A percentile compares a stretch with the other conserved stretches of the same genome.
These are phyloP conservation scores for Tuber calosporum DNA, from an alignment of 495 filamentous ascomycete species.

Conservation along the genomic window DNA sequence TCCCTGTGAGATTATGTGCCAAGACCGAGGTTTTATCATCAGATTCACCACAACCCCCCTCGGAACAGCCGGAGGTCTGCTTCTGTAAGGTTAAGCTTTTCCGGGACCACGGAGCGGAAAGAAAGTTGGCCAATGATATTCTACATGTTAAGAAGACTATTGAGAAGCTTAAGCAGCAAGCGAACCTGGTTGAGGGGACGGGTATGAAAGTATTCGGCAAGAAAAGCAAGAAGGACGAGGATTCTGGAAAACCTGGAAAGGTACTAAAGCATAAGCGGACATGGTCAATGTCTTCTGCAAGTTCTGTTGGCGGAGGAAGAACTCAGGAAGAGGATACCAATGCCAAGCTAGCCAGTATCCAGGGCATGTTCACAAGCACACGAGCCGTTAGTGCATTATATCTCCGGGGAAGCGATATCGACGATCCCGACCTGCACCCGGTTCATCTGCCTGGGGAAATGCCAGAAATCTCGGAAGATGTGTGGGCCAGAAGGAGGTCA, in stretches of 20 bases:
- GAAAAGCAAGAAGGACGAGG: conserved; percentile 69
- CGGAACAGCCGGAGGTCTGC: conserved; percentile 59
- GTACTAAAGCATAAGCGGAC: conserved; percentile 83
- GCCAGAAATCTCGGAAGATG: conserved; percentile 48
- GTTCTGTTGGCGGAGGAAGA: conserved; percentile 56
- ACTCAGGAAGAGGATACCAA: conserved; percentile 83
- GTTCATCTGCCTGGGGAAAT: conserved; percentile 67
- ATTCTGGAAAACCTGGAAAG: conserved; percentile 60
- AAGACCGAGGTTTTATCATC: conserved; percentile 65
- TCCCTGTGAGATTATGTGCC: conserved; percentile 81
- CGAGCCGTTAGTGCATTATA: conserved; percentile 76
- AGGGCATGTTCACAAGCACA: conserved; percentile 95
- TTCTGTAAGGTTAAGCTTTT: conserved; percentile 97
- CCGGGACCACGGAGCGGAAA: conserved; percentile 90
- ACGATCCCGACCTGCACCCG: conserved; percentile 84
- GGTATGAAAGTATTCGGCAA: conserved; percentile 85
- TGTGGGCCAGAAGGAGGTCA: conserved; percentile 40
- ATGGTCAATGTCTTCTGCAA: conserved; percentile 90
- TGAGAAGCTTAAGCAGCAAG: conserved; percentile 87
- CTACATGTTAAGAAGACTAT: conserved; percentile 88
- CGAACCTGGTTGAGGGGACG: conserved; percentile 68
- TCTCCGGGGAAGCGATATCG: conserved; percentile 70
- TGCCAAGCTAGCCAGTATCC: conserved; percentile 69
- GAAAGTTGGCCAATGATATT: conserved; percentile 91
- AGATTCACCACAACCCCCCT: conserved; percentile 45